phyloP scores from a whole-genome alignment of 495 filamentous ascomycete species.

The Halenospora varia region DNA sequence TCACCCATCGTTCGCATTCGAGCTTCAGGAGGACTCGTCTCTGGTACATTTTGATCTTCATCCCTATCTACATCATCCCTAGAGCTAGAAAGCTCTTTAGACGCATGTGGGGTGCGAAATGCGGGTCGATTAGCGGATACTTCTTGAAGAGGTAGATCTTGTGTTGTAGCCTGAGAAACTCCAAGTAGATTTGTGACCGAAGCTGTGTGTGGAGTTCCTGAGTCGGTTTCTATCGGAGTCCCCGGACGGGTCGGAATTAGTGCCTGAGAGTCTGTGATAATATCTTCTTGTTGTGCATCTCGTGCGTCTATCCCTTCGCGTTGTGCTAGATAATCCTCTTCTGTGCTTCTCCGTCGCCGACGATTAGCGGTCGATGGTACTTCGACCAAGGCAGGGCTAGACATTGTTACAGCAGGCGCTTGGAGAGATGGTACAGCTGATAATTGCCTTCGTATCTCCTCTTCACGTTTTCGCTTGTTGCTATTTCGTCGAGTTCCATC shows the following conservation, averaged over 20 bases:
- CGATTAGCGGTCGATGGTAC: conserved; percentile 18
- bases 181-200: background rate
- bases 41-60: conserved; percentile 12
- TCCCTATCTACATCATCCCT: conserved; percentile 8
- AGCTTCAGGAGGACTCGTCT: conserved; percentile 20
- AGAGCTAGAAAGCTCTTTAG: conserved; percentile 5
- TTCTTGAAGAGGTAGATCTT: conserved; percentile 14
- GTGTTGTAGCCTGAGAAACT: background rate
- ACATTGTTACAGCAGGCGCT: background rate
- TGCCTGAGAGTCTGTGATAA: conserved; percentile 21
- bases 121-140: conserved; percentile 13
- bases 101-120: conserved; percentile 5
- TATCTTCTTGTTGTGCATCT: conserved; percentile 19
- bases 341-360: conserved; percentile 6
- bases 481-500: background rate
- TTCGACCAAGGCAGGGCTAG: conserved; percentile 9
- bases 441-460: conserved; percentile 11
- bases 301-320: conserved; percentile 13
- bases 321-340: conserved; percentile 19
- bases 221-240: too few relatives aligned
- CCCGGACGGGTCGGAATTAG: too few relatives aligned
- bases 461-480: background rate
- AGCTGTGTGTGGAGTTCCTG: background rate
- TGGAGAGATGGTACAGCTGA: conserved; percentile 2
- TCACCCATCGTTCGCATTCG: conserved; percentile 18